Evolutionary conservation across 352 stramenopile species (phyloP).

Genomic region (Globisporangium irregulare): DNA sequence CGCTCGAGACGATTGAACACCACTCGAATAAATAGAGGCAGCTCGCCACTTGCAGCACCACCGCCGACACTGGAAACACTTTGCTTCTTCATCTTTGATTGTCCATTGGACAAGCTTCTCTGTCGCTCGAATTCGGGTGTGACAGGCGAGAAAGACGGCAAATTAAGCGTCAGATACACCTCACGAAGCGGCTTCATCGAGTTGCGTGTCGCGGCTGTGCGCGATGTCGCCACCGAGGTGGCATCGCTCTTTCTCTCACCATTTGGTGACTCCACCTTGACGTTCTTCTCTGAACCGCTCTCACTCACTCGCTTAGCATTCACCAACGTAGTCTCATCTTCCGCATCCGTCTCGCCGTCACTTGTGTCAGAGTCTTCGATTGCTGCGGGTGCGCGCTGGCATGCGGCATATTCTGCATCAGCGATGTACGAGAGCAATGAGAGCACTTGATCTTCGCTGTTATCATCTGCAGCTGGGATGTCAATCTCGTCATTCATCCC

Average conservation of each 20-base stretch:
- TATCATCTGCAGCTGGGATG: constrained; percentile 58
- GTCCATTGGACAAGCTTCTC: constrained; percentile 7
- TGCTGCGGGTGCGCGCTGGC: constrained; percentile 47
- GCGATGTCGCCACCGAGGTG: constrained; percentile 27
- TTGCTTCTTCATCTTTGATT: constrained; percentile 2
- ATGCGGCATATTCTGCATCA: constrained; percentile 76
- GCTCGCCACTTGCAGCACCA: constrained; percentile 2
- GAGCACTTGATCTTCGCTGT: constrained; percentile 69
- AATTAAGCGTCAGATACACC: constrained; percentile 59
- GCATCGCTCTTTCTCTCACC: not conserved
- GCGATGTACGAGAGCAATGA: constrained; percentile 85
- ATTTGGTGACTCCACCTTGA: not conserved
- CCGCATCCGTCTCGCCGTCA: constrained; percentile 45
- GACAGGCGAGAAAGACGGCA: constrained; percentile 70
- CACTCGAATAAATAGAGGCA: constrained; percentile 68
- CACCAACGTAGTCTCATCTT: not conserved
- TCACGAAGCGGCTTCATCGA: constrained; percentile 66
- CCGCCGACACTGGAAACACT: constrained; percentile 9
- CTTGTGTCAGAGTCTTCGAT: constrained; percentile 32
- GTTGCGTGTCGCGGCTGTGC: constrained; percentile 56
- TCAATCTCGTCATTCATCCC: constrained; percentile 40
- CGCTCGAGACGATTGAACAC: constrained; percentile 73
- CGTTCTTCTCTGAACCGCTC: not conserved
- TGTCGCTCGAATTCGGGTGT: constrained; percentile 19
- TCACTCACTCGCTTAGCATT: not conserved